Conservation (phyloP, 2,329 filamentous ascomycete genomes). For the Aspergillus calidoustus region DNA sequence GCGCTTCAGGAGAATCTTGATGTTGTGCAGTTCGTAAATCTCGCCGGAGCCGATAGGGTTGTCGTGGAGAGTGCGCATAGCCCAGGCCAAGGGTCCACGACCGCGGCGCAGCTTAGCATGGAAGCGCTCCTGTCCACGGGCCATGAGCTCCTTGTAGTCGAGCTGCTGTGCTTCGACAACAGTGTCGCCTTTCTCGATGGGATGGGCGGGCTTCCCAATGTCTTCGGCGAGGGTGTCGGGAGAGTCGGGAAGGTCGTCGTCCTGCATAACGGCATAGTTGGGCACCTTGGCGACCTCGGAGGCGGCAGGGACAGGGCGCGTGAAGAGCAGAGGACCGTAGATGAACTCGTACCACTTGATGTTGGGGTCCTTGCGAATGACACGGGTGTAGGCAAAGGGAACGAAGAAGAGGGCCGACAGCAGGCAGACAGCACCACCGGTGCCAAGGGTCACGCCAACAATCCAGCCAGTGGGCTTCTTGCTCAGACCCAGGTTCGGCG, state of each 20-base stretch:
- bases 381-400: constrained; percentile 67
- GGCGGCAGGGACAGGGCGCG: constrained; percentile 59
- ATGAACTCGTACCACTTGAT: constrained; percentile 68
- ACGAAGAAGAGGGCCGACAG: constrained; percentile 73
- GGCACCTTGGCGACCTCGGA: constrained; percentile 65
- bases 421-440: constrained; percentile 62
- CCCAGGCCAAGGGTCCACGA: constrained; percentile 76
- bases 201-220: constrained; percentile 28
- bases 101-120: constrained; percentile 67
- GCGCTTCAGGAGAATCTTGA: constrained; percentile 66
- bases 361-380: constrained; percentile 70
- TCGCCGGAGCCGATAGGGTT: constrained; percentile 74
- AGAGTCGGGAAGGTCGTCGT: constrained; percentile 36
- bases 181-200: constrained; percentile 46
- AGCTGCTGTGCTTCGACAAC: constrained; percentile 57
- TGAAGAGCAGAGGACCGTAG: constrained; percentile 67
- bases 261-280: constrained; percentile 77
- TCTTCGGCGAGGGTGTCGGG: constrained; percentile 45
- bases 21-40: constrained; percentile 75
- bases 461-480: constrained; percentile 68
- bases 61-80: constrained; percentile 75
- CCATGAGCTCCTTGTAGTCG: constrained; percentile 67
- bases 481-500: constrained; percentile 67
- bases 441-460: constrained; percentile 67
- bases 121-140: constrained; percentile 60